Conservation (phyloP, 768 basidiomycete genomes). For the Amanita inopinata region DNA sequence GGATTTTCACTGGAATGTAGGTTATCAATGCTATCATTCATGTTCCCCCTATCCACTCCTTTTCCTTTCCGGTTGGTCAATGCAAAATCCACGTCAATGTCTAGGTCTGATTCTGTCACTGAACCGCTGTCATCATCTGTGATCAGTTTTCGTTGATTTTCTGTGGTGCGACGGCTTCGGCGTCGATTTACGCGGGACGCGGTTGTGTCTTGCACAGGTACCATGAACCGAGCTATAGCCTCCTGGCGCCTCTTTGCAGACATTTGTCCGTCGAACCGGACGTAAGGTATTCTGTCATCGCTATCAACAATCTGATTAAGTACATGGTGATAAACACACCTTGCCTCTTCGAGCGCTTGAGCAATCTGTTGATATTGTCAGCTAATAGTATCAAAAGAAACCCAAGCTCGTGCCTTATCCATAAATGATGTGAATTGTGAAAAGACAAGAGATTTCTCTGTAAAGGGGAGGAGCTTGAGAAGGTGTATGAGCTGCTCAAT, state of each 20-base stretch:
- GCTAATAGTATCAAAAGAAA: not conserved
- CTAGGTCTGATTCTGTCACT: slow-evolving; percentile 6
- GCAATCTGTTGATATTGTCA: slow-evolving; percentile 43
- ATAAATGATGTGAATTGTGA: slow-evolving; percentile 85
- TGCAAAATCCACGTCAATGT: slow-evolving; percentile 17
- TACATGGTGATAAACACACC: slow-evolving; percentile 27
- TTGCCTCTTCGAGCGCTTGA: slow-evolving; percentile 53
- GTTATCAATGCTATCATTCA: slow-evolving; percentile 10
- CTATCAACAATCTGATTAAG: slow-evolving; percentile 1
- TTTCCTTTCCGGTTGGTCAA: slow-evolving; percentile 22
- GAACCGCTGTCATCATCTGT: slow-evolving; percentile 20
- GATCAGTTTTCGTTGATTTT: slow-evolving; percentile 8
- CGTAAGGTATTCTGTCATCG: slow-evolving; percentile 51
- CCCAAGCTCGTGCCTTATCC: slow-evolving; percentile 46
- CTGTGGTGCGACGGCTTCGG: not conserved
- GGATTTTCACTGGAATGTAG: slow-evolving; percentile 39
- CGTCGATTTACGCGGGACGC: not conserved
- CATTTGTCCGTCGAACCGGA: slow-evolving; percentile 81
- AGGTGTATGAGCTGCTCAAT: slow-evolving; percentile 74
- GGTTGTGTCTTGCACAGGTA: slow-evolving; percentile 39
- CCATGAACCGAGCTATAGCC: slow-evolving; percentile 61
- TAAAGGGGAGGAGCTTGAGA: slow-evolving; percentile 52
- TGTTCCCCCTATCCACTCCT: slow-evolving; percentile 23
- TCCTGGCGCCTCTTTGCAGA: slow-evolving; percentile 74
- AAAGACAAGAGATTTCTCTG: slow-evolving; percentile 80